phyloP scores from a whole-genome alignment of 2,329 filamentous ascomycete genomes.

The Capronia americana region DNA sequence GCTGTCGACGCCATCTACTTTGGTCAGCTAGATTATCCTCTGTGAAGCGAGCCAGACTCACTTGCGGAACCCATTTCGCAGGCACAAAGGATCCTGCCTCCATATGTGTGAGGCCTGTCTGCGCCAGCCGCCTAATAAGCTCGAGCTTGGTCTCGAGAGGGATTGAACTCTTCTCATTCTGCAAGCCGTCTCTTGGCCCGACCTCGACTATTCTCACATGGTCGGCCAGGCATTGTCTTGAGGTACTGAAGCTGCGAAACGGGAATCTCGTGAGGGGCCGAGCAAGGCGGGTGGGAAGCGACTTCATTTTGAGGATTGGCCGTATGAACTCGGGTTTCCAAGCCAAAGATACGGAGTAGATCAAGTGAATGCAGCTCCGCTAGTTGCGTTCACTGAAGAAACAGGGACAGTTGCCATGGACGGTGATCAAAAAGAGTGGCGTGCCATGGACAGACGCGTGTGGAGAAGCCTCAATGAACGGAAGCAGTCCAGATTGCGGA shows the following conservation, averaged over 20 bases:
- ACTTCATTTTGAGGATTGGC: slow-evolving; percentile 22
- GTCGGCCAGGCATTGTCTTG: slow-evolving; percentile 48
- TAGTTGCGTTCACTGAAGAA: neutral
- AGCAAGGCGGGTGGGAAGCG: slow-evolving; percentile 4
- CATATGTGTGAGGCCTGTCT: slow-evolving; percentile 57
- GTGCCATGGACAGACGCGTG: slow-evolving; percentile 3
- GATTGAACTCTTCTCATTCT: slow-evolving; percentile 60
- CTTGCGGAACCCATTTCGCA: slow-evolving; percentile 62
- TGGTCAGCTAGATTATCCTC: neutral
- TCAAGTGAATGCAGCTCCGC: neutral
- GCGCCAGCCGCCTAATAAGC: slow-evolving; percentile 55
- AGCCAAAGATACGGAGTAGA: neutral
- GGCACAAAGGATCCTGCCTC: slow-evolving; percentile 62
- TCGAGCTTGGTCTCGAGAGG: slow-evolving; percentile 57
- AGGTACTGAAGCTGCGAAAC: slow-evolving; percentile 37
- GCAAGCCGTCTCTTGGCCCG: slow-evolving; percentile 60
- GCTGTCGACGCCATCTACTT: slow-evolving; percentile 69
- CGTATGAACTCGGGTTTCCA: neutral
- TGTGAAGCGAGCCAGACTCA: slow-evolving; percentile 39
- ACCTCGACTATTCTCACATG: slow-evolving; percentile 62
- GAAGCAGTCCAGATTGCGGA: neutral
- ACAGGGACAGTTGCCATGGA: neutral
- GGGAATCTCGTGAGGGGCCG: slow-evolving; percentile 2
- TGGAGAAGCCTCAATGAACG: slow-evolving; percentile 10
- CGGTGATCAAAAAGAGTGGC: neutral